Evolutionary conservation across 306 rosid species (phyloP).

Genomic region (Rosa multiflora): DNA sequence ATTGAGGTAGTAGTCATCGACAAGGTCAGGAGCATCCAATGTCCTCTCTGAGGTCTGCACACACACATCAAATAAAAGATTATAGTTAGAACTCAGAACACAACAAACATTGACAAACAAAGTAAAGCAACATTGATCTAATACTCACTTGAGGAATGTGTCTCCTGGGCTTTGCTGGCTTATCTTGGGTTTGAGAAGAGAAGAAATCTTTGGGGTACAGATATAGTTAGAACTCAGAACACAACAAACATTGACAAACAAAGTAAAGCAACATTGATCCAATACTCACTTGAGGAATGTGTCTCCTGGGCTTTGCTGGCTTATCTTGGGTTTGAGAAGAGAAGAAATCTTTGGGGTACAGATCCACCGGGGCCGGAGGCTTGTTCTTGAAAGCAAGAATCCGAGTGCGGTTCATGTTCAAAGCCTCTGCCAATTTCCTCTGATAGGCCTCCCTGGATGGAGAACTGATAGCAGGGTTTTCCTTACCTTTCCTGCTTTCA

Average conservation of each 20-base stretch:
- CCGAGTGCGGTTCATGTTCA: slow-evolving; percentile 66
- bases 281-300: slow-evolving; percentile 63
- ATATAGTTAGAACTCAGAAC: too few relatives aligned
- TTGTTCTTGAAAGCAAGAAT: slow-evolving; percentile 88
- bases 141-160: slow-evolving; percentile 63
- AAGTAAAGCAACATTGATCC: background rate
- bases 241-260: background rate
- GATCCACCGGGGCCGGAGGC: slow-evolving; percentile 58
- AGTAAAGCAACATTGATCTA: background rate
- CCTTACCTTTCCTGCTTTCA: slow-evolving; percentile 46
- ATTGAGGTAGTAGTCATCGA: too few relatives aligned
- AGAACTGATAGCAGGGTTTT: slow-evolving; percentile 46
- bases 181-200: slow-evolving; percentile 35
- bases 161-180: slow-evolving; percentile 44
- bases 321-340: slow-evolving; percentile 37
- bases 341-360: slow-evolving; percentile 45
- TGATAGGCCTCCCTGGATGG: slow-evolving; percentile 60
- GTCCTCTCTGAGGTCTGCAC: too few relatives aligned
- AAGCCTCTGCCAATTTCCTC: slow-evolving; percentile 55
- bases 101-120: background rate
- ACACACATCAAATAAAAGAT: slow-evolving; percentile 10
- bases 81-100: background rate
- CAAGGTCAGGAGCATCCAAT: too few relatives aligned
- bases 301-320: slow-evolving; percentile 43
- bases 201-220: slow-evolving; percentile 46